These are phyloP conservation scores for Fusarium sp. DNA, from an alignment of 2,329 filamentous ascomycete genomes.

Conservation along the genomic window DNA sequence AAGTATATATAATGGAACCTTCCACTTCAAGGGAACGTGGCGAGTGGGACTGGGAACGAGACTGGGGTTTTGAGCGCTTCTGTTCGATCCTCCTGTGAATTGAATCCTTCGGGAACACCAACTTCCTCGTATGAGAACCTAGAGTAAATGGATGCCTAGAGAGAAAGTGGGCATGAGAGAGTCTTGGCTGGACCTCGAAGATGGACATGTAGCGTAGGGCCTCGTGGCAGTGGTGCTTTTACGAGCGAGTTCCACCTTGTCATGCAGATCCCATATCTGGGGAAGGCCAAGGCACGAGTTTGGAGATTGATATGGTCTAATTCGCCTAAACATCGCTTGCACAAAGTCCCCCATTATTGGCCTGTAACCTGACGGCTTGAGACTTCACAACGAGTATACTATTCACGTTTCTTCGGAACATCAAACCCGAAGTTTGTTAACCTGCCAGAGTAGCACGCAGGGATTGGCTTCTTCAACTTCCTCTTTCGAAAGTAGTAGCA, in stretches of 20 bases:
- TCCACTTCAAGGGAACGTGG: not conserved
- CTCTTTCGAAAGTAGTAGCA: not conserved
- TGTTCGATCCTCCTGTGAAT: not conserved
- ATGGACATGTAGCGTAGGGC: not conserved
- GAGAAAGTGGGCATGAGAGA: not conserved
- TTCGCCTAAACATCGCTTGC: not conserved
- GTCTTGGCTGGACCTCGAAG: not conserved
- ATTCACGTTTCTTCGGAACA: not conserved
- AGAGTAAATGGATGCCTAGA: not conserved
- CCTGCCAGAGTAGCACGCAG: not conserved
- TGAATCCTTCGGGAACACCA: not conserved
- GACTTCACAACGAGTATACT: not conserved
- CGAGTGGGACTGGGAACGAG: not conserved
- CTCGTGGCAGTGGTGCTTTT: not conserved
- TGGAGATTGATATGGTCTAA: not conserved
- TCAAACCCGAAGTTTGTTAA: not conserved
- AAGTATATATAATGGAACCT: not conserved
- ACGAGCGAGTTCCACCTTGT: not conserved
- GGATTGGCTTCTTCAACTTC: not conserved
- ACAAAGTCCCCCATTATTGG: not conserved
- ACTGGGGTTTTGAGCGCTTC: not conserved
- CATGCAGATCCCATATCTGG: not conserved
- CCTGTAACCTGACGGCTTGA: not conserved
- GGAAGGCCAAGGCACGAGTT: not conserved
- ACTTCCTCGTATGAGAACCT: not conserved